phyloP scores from a whole-genome alignment of 306 rosid species.

The Acmispon strigosus region DNA sequence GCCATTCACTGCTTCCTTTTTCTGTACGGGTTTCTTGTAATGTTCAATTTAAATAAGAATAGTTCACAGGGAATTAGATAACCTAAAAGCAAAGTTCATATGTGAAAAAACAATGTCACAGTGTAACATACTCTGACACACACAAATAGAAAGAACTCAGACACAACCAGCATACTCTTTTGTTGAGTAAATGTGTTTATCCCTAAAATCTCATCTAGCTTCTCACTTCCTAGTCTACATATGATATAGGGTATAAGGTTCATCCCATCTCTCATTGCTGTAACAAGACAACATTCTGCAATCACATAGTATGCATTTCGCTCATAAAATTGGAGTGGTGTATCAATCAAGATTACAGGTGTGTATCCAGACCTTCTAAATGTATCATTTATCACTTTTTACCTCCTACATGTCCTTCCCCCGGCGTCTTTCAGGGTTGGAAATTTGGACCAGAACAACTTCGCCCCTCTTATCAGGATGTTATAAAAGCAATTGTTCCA shows the following conservation, averaged over 20 bases:
- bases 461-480: slow-evolving; percentile 49
- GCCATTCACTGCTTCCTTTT: background rate
- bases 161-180: slow-evolving; percentile 79
- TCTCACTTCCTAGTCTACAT: slow-evolving; percentile 65
- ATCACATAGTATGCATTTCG: slow-evolving; percentile 75
- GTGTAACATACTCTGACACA: background rate
- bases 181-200: slow-evolving; percentile 33
- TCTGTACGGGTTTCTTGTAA: background rate
- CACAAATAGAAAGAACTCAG: slow-evolving; percentile 40
- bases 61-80: background rate
- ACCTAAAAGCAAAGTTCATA: background rate
- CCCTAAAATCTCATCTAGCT: slow-evolving; percentile 49
- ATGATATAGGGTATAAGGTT: slow-evolving; percentile 76
- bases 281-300: slow-evolving; percentile 85
- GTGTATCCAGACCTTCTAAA: slow-evolving; percentile 25
- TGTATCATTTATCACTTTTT: slow-evolving; percentile 50
- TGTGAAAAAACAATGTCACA: background rate
- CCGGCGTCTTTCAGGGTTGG: slow-evolving; percentile 79
- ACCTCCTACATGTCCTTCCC: slow-evolving; percentile 85
- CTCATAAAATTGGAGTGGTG: slow-evolving; percentile 29
- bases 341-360: too few relatives aligned
- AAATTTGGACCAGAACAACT: slow-evolving; percentile 70
- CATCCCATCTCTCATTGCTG: slow-evolving; percentile 86
- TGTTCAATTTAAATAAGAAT: background rate
- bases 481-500: slow-evolving; percentile 73